A percentile compares a stretch with the other conserved stretches of the same genome.
Evolutionary conservation across 2,329 filamentous ascomycete genomes (phyloP).

Genomic region (Polychaeton citri): DNA sequence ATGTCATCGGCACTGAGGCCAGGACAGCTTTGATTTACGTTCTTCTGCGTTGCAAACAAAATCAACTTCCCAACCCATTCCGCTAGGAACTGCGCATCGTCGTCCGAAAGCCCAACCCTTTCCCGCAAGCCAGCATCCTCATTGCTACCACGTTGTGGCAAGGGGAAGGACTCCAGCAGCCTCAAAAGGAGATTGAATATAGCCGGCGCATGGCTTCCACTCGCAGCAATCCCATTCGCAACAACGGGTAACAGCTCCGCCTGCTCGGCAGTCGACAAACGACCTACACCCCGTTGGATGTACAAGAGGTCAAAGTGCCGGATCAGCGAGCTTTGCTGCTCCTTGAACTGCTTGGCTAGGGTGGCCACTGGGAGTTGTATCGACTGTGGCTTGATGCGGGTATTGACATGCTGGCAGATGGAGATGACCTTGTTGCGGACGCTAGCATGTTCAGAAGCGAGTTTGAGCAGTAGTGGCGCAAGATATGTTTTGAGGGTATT

Average conservation of each 20-base stretch:
- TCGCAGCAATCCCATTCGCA: conserved; percentile 50
- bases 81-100: conserved; percentile 63
- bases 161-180: conserved; percentile 54
- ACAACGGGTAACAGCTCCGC: conserved; percentile 59
- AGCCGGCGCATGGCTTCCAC: conserved; percentile 41
- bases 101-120: conserved; percentile 52
- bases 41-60: conserved; percentile 40
- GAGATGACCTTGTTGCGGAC: conserved; percentile 70
- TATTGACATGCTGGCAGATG: conserved; percentile 60
- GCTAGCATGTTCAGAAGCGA: conserved; percentile 62
- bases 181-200: conserved; percentile 76
- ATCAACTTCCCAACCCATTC: conserved; percentile 66
- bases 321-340: conserved; percentile 57
- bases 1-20: conserved; percentile 55
- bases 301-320: conserved; percentile 82
- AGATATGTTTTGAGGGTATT: conserved; percentile 66
- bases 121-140: conserved; percentile 60
- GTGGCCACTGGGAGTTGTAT: conserved; percentile 74
- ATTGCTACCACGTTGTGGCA: conserved; percentile 64
- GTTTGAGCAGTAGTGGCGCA: conserved; percentile 70
- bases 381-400: conserved; percentile 44
- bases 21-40: conserved; percentile 32
- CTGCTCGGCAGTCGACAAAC: conserved; percentile 48
- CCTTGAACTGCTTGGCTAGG: conserved; percentile 81
- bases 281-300: conserved; percentile 67